Evolutionary conservation across 495 filamentous ascomycete species (phyloP), one percentile per base, ranked within the genome.

Genomic region (Annulohypoxylon maeteangense): DNA sequence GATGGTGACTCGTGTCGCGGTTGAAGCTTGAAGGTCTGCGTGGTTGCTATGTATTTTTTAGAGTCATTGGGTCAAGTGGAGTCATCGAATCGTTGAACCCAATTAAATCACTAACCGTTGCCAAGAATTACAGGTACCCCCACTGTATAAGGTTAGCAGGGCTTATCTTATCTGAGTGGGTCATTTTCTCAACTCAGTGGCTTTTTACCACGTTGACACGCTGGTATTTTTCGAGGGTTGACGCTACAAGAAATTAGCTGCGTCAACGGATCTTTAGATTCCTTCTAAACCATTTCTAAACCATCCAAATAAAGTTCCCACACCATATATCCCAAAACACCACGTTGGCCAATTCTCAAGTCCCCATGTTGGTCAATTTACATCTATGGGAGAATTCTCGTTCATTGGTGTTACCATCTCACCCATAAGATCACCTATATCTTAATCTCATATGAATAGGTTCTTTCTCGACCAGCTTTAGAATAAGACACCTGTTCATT

Each of bases 161-260:
- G 63, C 59, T 64, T 72, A 72, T 72, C 69, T 72, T 72, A 72
- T 72, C 69, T 16, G 10, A 20, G 45, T n/a, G 38, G 53, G 66
- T 42, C 44, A 7, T 36, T 34, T 16, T 36, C 62, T 40, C 36
- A 62, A 62, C 57, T 66, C 22, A 18, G 51, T 27, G 51, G 57
- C 32, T 62, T 67, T 54, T 71, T 72, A 67, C 59, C 69, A 72
- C 50, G 54, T 63, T 72, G 70, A 68, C 65, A 72, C 64, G 58
- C 70, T 68, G 70, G 70, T 72, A 68, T 72, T 72, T 57, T 65
- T 16, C 14, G 32, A 54, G 61, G 45, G 42, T 70, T 29, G 11
- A 61, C 20, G 16, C 51, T 59, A 58, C 36, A 20, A 63, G 29
- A 34, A 54, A 31, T 11, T 32, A 54, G 45, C 32, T 27, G 18